Percentiles rank a stretch among this genome's conserved stretches.
Conservation (phyloP, 345 rosid genomes). For the Rubroshorea leprosula region DNA sequence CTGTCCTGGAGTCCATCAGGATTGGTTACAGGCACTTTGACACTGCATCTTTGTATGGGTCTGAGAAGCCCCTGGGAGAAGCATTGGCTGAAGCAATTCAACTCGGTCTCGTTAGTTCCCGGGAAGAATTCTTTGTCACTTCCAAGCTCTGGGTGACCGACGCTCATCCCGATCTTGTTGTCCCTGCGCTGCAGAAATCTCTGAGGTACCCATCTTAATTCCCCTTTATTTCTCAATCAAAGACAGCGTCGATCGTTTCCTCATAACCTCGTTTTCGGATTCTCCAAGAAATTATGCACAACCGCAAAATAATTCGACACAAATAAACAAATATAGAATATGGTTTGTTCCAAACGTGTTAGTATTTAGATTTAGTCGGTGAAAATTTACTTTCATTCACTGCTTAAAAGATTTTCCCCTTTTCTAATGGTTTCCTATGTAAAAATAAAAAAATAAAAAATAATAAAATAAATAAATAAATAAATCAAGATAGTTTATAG, state of each 20-base stretch:
- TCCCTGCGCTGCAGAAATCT: conserved; percentile 23
- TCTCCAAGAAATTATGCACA: too few species aligned
- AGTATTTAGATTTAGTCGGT: too few species aligned
- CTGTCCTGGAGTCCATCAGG: conserved; percentile 27
- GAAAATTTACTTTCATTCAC: too few species aligned
- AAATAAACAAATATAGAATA: too few species aligned
- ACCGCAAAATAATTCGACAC: too few species aligned
- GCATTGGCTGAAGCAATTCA: conserved; percentile 34
- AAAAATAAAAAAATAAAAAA: too few species aligned
- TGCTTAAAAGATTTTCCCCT: too few species aligned
- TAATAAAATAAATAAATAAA: background rate
- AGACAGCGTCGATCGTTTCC: too few species aligned
- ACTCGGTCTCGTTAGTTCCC: conserved; percentile 23
- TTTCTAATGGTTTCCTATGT: too few species aligned
- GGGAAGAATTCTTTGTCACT: conserved; percentile 37
- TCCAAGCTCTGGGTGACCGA: conserved; percentile 37
- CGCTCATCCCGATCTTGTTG: conserved; percentile 22
- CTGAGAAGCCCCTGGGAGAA: conserved; percentile 32
- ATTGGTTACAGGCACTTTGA: conserved; percentile 39
- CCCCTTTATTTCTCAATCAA: too few species aligned
- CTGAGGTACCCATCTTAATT: conserved; percentile 26
- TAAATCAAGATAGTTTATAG: background rate
- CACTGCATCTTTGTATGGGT: conserved; percentile 23
- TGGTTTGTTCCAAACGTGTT: too few species aligned
- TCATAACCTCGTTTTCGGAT: too few species aligned